Percentiles rank a stretch among this genome's conserved stretches.
Conservation (phyloP, 139 green algal species). For the Pseudopediastrum boryanum region DNA sequence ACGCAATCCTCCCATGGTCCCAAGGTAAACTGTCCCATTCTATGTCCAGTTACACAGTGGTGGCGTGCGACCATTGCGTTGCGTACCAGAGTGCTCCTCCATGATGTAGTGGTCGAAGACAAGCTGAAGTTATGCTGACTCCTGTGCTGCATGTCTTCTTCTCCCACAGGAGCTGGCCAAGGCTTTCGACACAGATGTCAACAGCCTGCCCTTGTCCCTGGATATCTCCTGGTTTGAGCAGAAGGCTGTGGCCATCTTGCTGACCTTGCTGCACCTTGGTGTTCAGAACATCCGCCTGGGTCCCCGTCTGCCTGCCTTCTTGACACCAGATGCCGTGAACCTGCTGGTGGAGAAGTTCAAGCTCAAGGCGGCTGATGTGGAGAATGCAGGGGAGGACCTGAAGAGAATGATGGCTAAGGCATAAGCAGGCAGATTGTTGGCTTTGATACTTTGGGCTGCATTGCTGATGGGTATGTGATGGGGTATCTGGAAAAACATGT, state of each 20-base stretch:
- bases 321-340: constrained; percentile 69
- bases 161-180: constrained; percentile 59
- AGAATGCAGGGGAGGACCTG: constrained; percentile 62
- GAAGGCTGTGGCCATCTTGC: constrained; percentile 80
- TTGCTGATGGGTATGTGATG: no score
- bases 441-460: no score
- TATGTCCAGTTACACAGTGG: no score
- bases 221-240: constrained; percentile 82
- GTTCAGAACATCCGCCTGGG: constrained; percentile 77
- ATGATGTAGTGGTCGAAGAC: no score
- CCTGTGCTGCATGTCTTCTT: neutral
- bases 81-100: no score
- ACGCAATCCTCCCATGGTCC: no score
- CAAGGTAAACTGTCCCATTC: no score
- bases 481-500: no score
- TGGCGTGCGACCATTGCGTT: no score
- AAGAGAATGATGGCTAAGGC: constrained; percentile 66
- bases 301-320: constrained; percentile 72
- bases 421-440: no score
- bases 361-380: constrained; percentile 62
- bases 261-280: constrained; percentile 78
- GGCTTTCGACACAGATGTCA: constrained; percentile 72
- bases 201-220: constrained; percentile 74
- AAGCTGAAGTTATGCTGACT: no score
- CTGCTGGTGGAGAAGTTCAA: constrained; percentile 69